These are phyloP conservation scores for Calycina herbarum DNA, from an alignment of 2,329 filamentous ascomycete genomes.

Conservation along the genomic window DNA sequence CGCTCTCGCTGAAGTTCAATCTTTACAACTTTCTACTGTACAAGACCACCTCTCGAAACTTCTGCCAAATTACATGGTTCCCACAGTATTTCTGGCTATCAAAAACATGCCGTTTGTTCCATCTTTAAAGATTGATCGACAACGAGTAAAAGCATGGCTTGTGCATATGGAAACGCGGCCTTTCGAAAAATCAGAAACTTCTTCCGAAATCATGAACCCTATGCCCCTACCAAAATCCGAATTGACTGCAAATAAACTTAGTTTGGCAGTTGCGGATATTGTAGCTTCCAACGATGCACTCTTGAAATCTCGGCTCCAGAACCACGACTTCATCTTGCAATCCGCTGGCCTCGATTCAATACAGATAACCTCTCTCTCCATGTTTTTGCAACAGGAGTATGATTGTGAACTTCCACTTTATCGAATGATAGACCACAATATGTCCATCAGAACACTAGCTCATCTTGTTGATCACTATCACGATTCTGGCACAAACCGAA, in stretches of 20 bases:
- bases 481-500: not conserved
- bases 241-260: not conserved
- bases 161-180: not conserved
- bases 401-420: not conserved
- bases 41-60: not conserved
- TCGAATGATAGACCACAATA: conserved; percentile 1
- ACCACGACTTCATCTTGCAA: not conserved
- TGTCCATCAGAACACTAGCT: not conserved
- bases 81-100: not conserved
- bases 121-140: not conserved
- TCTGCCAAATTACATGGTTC: not conserved
- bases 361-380: not conserved
- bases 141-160: not conserved
- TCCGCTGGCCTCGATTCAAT: not conserved
- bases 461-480: not conserved
- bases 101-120: not conserved
- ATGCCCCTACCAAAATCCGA: not conserved
- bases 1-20: not conserved
- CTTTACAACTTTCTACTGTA: not conserved
- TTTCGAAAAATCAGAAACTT: not conserved
- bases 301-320: not conserved
- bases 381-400: not conserved
- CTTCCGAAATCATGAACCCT: not conserved
- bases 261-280: not conserved
- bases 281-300: not conserved